phyloP scores from a whole-genome alignment of 2,329 filamentous ascomycete genomes.

The Ceratocystis colombiana region DNA sequence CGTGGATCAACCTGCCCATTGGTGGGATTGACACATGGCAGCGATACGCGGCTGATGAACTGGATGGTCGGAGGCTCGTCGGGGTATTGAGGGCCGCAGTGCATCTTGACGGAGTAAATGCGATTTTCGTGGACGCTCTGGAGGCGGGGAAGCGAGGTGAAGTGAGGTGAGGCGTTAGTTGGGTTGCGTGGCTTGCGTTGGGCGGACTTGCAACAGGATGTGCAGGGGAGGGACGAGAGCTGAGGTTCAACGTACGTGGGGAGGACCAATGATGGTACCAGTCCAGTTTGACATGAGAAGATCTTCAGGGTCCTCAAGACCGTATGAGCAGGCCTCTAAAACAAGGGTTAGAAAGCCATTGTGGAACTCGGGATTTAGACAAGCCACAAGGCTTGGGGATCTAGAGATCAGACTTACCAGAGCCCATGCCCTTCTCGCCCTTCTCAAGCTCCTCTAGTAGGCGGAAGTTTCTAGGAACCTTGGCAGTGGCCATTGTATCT shows the following conservation, averaged over 20 bases:
- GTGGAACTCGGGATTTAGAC: not conserved
- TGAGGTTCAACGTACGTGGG: constrained; percentile 59
- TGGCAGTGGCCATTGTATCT: constrained; percentile 33
- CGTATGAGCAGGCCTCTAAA: constrained; percentile 90
- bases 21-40: constrained; percentile 79
- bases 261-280: constrained; percentile 90
- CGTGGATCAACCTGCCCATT: constrained; percentile 76
- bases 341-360: not conserved
- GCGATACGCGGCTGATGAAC: constrained; percentile 89
- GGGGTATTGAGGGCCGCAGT: constrained; percentile 83
- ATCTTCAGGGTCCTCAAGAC: constrained; percentile 86
- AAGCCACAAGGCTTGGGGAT: not conserved
- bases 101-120: constrained; percentile 96
- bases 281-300: constrained; percentile 98
- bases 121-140: constrained; percentile 96
- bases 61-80: constrained; percentile 80
- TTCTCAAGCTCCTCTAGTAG: constrained; percentile 97
- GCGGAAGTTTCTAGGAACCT: constrained; percentile 91
- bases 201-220: not conserved
- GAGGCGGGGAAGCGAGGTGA: not conserved
- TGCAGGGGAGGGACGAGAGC: not conserved
- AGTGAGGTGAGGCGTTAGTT: constrained; percentile 1
- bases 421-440: constrained; percentile 92
- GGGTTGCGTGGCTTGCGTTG: not conserved
- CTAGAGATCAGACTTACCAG: constrained; percentile 47